phyloP scores from a whole-genome alignment of 257 asterid species.

The Dorcoceras hygrometricum region DNA sequence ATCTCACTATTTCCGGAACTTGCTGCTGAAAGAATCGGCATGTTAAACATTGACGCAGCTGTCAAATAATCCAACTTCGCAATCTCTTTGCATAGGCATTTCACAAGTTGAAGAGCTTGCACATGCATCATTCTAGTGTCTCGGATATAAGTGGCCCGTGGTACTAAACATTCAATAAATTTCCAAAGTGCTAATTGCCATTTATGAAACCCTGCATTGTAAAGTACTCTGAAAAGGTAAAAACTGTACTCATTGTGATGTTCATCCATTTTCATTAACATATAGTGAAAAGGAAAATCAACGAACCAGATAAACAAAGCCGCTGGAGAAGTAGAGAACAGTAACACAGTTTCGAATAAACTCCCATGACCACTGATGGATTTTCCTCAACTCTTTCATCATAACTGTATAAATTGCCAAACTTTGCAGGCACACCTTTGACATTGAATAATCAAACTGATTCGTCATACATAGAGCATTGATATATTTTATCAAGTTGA shows the following conservation, averaged over 20 bases:
- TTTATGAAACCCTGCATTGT: constrained; percentile 23
- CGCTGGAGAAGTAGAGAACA: constrained; percentile 7
- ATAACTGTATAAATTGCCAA: constrained; percentile 18
- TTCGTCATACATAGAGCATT: constrained; percentile 4
- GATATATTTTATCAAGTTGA: neutral
- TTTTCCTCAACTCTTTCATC: constrained; percentile 13
- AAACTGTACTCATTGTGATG: neutral
- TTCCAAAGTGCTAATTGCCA: constrained; percentile 27
- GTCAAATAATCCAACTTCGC: constrained; percentile 27
- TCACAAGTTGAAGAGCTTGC: constrained; percentile 34
- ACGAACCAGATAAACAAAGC: constrained; percentile 24
- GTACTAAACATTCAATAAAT: constrained; percentile 21
- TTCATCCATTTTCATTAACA: neutral
- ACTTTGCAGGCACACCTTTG: constrained; percentile 33
- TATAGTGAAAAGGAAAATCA: neutral
- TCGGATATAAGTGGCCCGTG: constrained; percentile 21
- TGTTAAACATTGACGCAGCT: constrained; percentile 33
- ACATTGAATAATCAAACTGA: constrained; percentile 17
- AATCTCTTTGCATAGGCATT: constrained; percentile 33
- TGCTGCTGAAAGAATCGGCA: constrained; percentile 35
- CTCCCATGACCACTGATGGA: constrained; percentile 21
- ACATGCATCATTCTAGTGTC: constrained; percentile 31
- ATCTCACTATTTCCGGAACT: constrained; percentile 37
- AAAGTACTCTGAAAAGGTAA: neutral
- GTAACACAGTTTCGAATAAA: constrained; percentile 1